These are phyloP conservation scores for Tremellales sp. DNA, from an alignment of 1,284 basidiomycete genomes.

Conservation along the genomic window DNA sequence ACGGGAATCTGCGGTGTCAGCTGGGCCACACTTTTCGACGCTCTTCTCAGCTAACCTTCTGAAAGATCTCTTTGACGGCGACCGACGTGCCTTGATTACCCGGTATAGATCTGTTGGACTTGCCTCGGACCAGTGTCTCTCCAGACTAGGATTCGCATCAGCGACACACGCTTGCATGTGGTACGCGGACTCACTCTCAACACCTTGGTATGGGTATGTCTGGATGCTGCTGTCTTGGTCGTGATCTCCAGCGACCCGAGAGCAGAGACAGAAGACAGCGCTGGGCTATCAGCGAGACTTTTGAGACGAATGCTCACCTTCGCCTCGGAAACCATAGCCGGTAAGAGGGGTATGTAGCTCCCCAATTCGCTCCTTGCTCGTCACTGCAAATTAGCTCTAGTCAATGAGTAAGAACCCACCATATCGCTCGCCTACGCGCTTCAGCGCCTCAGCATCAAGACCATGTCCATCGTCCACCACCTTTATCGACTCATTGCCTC, in stretches of 20 bases:
- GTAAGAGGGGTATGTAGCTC: conserved; percentile 21
- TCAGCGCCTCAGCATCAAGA: conserved; percentile 59
- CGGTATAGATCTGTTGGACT: conserved; percentile 63
- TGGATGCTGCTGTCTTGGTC: conserved; percentile 59
- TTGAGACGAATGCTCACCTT: conserved; percentile 57
- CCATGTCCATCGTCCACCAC: conserved; percentile 78
- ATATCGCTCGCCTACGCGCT: conserved; percentile 60
- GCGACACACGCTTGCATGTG: conserved; percentile 1
- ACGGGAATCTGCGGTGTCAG: conserved; percentile 30
- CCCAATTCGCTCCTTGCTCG: conserved; percentile 17
- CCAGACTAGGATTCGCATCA: conserved; percentile 57
- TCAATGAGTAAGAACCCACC: conserved; percentile 51
- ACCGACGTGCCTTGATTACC: conserved; percentile 67
- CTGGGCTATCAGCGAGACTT: conserved; percentile 46
- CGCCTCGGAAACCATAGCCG: conserved; percentile 82
- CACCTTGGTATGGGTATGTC: conserved; percentile 66
- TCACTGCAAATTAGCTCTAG: conserved; percentile 2
- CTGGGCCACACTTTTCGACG: neutral
- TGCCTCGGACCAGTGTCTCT: conserved; percentile 63
- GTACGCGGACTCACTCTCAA: conserved; percentile 51
- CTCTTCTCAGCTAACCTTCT: conserved; percentile 59
- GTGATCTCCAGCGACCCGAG: conserved; percentile 60
- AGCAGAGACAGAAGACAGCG: conserved; percentile 75
- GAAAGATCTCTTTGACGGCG: conserved; percentile 77
- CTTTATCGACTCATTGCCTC: conserved; percentile 61